A percentile compares a stretch with the other conserved stretches of the same genome.
phyloP scores from a whole-genome alignment of 768 basidiomycete species.

The Rhizopogon rudus region DNA sequence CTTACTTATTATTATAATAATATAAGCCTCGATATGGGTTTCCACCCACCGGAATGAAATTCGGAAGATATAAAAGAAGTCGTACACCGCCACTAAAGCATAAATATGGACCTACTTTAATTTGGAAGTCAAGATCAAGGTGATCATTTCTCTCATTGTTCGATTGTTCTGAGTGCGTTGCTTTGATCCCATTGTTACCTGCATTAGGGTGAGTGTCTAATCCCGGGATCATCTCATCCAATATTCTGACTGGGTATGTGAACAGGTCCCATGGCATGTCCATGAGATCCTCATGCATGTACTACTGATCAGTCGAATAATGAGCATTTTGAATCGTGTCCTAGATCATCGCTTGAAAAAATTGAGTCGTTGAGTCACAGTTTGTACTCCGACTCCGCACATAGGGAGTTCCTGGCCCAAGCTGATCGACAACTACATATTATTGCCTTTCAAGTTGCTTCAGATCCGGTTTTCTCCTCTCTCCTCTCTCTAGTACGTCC shows the following conservation, averaged over 20 bases:
- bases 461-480: constrained; percentile 17
- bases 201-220: neutral
- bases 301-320: constrained; percentile 2
- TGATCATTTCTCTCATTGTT: neutral
- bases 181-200: constrained; percentile 1
- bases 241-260: too few relatives aligned
- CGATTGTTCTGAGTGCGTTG: neutral
- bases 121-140: neutral
- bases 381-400: neutral
- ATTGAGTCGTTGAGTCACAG: neutral
- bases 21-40: too few relatives aligned
- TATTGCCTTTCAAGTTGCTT: constrained; percentile 19
- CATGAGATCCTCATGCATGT: neutral
- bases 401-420: constrained; percentile 1
- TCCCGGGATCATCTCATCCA: neutral
- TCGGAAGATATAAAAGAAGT: too few relatives aligned
- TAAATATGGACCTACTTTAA: neutral
- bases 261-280: neutral
- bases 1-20: too few relatives aligned
- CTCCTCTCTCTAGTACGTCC: constrained; percentile 1
- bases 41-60: too few relatives aligned
- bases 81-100: neutral
- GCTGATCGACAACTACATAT: constrained; percentile 25
- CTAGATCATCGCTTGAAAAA: neutral
- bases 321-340: neutral